Conservation (phyloP, 495 filamentous ascomycete species). For the Entonaema liquescens region DNA sequence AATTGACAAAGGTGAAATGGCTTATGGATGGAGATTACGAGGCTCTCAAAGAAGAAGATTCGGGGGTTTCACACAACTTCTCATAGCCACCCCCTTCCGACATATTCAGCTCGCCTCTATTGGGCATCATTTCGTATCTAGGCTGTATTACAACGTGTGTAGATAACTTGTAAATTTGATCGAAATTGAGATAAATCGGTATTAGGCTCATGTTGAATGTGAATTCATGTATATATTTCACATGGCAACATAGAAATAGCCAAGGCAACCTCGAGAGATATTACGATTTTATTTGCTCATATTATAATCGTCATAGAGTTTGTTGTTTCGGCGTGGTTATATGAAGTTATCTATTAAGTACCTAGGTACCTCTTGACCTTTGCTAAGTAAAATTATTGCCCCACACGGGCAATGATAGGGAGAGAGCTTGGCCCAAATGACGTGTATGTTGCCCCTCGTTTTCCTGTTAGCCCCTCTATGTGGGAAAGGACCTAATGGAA, state of each 20-base stretch:
- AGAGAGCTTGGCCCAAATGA: neutral
- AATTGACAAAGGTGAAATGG: neutral
- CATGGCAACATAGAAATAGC: no score
- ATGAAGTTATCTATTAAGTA: neutral
- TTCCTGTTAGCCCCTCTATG: neutral
- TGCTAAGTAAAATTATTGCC: neutral
- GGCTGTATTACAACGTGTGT: neutral
- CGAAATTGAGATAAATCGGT: neutral
- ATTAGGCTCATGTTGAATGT: neutral
- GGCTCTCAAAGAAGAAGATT: neutral
- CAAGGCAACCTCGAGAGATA: no score
- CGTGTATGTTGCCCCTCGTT: constrained; percentile 9
- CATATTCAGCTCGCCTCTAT: neutral
- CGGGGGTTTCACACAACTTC: neutral
- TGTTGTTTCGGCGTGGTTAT: no score
- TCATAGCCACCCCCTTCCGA: neutral
- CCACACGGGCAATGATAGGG: neutral
- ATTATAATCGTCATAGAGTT: no score
- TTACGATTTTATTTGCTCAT: no score
- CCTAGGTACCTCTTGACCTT: neutral
- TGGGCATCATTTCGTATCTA: neutral
- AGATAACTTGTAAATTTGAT: neutral
- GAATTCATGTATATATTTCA: no score
- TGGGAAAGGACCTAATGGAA: neutral
- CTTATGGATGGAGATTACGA: neutral